Evolutionary conservation across 352 stramenopile species (phyloP).

Genomic region (Globisporangium uncinulatum): DNA sequence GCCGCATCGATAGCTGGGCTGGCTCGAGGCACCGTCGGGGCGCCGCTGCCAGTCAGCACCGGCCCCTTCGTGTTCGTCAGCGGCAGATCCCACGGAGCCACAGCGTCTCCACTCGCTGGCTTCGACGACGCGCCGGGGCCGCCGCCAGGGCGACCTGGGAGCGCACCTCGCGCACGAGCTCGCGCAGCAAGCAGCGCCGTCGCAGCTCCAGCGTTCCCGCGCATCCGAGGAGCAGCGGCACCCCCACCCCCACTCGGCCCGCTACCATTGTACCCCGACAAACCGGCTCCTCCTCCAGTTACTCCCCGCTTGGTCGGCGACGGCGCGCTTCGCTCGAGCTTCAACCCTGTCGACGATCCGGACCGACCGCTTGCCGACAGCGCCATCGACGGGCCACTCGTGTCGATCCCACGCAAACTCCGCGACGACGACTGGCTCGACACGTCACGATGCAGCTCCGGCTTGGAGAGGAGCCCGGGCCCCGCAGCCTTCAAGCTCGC

Average conservation of each 20-base stretch:
- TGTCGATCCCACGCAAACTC: slow-evolving; percentile 20
- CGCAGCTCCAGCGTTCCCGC: slow-evolving; percentile 40
- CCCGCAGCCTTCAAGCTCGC: slow-evolving; percentile 24
- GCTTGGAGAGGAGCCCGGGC: slow-evolving; percentile 20
- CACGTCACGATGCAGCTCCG: slow-evolving; percentile 39
- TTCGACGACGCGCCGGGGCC: slow-evolving; percentile 32
- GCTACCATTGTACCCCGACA: slow-evolving; percentile 14
- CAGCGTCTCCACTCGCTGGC: slow-evolving; percentile 24
- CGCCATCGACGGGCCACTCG: slow-evolving; percentile 1
- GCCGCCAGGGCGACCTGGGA: slow-evolving; percentile 43
- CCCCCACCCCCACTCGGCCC: slow-evolving; percentile 14
- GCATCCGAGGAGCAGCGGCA: slow-evolving; percentile 25
- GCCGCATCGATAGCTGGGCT: background rate
- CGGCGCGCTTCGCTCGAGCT: slow-evolving; percentile 27
- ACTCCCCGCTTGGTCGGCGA: slow-evolving; percentile 49
- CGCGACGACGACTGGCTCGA: slow-evolving; percentile 44
- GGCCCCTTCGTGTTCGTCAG: slow-evolving; percentile 36
- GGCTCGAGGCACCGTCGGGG: background rate
- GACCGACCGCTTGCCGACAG: slow-evolving; percentile 7
- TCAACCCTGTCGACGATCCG: slow-evolving; percentile 13
- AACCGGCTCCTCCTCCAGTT: slow-evolving; percentile 11
- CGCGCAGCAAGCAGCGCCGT: slow-evolving; percentile 71
- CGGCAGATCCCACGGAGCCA: slow-evolving; percentile 74
- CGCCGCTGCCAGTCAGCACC: slow-evolving; percentile 11
- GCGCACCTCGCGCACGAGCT: slow-evolving; percentile 52